A percentile compares a stretch with the other conserved stretches of the same genome.
These are phyloP conservation scores for Aureobasidium vineae DNA, from an alignment of 2,329 filamentous ascomycete genomes.

Conservation along the genomic window DNA sequence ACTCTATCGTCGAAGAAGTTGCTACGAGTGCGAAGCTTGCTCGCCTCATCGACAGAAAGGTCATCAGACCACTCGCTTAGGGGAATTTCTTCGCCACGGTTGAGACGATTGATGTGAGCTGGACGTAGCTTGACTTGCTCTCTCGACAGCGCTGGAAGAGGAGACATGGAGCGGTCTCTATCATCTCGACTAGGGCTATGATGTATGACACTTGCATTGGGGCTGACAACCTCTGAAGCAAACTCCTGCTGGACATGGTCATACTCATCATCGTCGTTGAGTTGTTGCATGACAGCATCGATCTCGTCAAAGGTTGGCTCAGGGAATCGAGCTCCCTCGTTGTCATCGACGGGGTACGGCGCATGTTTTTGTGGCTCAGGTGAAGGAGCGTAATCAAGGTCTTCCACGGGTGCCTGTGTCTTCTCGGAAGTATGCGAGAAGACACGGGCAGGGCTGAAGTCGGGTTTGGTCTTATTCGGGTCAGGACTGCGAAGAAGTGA, in stretches of 20 bases:
- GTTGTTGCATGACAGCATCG: constrained; percentile 85
- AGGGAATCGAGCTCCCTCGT: constrained; percentile 36
- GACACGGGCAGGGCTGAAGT: constrained; percentile 28
- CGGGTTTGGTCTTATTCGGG: constrained; percentile 26
- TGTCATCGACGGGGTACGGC: constrained; percentile 39
- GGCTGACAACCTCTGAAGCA: constrained; percentile 45
- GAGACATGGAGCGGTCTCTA: constrained; percentile 25
- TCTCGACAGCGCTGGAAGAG: constrained; percentile 6
- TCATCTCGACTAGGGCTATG: neutral
- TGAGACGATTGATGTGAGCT: constrained; percentile 58
- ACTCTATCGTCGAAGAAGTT: constrained; percentile 90
- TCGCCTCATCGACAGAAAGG: constrained; percentile 54
- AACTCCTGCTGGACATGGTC: constrained; percentile 16
- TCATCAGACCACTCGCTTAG: constrained; percentile 86
- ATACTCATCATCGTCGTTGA: constrained; percentile 62
- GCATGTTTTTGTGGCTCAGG: constrained; percentile 37
- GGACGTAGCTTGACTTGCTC: constrained; percentile 25
- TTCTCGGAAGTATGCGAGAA: constrained; percentile 26
- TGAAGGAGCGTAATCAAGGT: constrained; percentile 22
- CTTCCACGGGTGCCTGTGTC: constrained; percentile 4
- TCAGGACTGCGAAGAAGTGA: constrained; percentile 13
- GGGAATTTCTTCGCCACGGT: constrained; percentile 62
- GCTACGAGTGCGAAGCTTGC: constrained; percentile 76
- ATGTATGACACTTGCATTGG: constrained; percentile 21
- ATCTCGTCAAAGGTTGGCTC: constrained; percentile 73